Evolutionary conservation across 148 eudicot genomes (phyloP).

Genomic region (Salicornia ramosissima): DNA sequence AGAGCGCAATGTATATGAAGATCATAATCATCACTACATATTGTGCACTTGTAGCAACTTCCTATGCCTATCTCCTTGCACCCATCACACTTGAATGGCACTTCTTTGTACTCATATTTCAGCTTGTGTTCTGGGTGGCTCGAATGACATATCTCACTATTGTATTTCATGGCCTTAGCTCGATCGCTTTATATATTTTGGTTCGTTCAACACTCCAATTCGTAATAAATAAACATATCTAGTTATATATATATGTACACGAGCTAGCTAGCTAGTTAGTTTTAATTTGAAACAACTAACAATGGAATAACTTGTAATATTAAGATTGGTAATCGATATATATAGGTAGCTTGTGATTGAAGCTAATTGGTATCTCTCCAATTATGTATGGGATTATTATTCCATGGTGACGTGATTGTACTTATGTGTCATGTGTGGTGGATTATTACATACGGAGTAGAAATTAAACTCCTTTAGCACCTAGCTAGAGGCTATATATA

Average conservation of each 20-base stretch:
- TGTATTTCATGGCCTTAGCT: slow-evolving; percentile 52
- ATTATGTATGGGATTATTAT: slow-evolving; percentile 7
- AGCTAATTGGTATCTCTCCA: slow-evolving; percentile 28
- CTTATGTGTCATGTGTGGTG: too few relatives aligned
- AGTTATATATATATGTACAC: too few relatives aligned
- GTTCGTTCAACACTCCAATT: too few relatives aligned
- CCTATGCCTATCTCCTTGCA: slow-evolving; percentile 89
- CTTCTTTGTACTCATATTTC: slow-evolving; percentile 51
- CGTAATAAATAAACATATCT: too few relatives aligned
- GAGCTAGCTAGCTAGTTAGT: too few relatives aligned
- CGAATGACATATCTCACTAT: slow-evolving; percentile 62
- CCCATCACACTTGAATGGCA: slow-evolving; percentile 87
- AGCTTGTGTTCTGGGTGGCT: slow-evolving; percentile 89
- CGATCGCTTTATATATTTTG: not conserved
- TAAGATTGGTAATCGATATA: too few relatives aligned
- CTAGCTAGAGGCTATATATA: too few relatives aligned
- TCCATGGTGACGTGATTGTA: too few relatives aligned
- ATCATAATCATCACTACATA: slow-evolving; percentile 69
- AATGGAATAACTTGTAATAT: too few relatives aligned
- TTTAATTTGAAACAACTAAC: too few relatives aligned
- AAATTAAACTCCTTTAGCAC: too few relatives aligned
- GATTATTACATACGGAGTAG: too few relatives aligned
- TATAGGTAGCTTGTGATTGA: slow-evolving; percentile 29
- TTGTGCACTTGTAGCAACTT: slow-evolving; percentile 53
- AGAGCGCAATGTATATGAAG: slow-evolving; percentile 84